Percentiles rank a stretch among this genome's conserved stretches.
These are phyloP conservation scores for Pythium sukuiense DNA, from an alignment of 352 stramenopile genomes.

Conservation along the genomic window DNA sequence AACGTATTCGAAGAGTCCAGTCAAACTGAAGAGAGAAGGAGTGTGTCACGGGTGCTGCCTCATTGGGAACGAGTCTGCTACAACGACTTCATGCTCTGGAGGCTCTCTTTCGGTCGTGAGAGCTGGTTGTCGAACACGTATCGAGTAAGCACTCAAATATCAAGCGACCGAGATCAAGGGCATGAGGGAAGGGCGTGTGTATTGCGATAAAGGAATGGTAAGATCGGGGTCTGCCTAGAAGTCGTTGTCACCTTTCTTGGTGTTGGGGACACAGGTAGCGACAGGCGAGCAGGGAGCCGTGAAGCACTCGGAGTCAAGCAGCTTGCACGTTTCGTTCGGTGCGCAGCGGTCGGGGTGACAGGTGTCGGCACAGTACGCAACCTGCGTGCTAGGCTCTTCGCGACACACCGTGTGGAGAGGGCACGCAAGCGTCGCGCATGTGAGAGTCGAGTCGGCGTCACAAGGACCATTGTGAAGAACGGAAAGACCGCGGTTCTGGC, in stretches of 20 bases:
- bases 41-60: too few species aligned
- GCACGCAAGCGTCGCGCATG: constrained; percentile 49
- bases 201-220: constrained; percentile 1
- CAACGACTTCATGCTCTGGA: too few species aligned
- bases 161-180: neutral
- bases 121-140: too few species aligned
- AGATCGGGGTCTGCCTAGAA: neutral
- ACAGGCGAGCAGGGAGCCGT: constrained; percentile 56
- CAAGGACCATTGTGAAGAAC: constrained; percentile 50
- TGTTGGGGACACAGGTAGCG: constrained; percentile 50
- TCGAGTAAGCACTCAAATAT: too few species aligned
- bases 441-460: constrained; percentile 39
- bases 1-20: too few species aligned
- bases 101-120: too few species aligned
- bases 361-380: constrained; percentile 54
- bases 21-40: too few species aligned
- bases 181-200: neutral
- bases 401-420: constrained; percentile 43
- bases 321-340: constrained; percentile 42
- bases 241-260: constrained; percentile 12
- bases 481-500: constrained; percentile 30
- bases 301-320: constrained; percentile 48
- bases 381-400: constrained; percentile 32
- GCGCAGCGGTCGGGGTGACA: constrained; percentile 53
- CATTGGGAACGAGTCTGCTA: too few species aligned